Conservation (phyloP, 352 stramenopile species). For the Pythium folliculosum region DNA sequence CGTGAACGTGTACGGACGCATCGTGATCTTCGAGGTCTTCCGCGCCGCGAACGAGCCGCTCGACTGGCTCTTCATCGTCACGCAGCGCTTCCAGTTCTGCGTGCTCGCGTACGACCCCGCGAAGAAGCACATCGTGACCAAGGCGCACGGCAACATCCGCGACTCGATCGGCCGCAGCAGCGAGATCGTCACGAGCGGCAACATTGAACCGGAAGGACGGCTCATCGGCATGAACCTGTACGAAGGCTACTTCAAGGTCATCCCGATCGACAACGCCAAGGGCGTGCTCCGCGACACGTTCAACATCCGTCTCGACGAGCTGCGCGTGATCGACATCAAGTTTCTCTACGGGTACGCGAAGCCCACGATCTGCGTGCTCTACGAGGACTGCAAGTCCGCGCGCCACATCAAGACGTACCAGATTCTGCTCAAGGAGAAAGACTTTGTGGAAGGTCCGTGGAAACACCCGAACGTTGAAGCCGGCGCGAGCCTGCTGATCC, state of each 20-base stretch:
- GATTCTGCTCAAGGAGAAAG: constrained; percentile 89
- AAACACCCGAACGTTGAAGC: constrained; percentile 89
- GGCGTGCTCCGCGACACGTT: constrained; percentile 86
- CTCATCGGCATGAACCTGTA: constrained; percentile 92
- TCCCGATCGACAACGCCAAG: constrained; percentile 82
- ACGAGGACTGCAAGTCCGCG: constrained; percentile 89
- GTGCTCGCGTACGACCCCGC: constrained; percentile 81
- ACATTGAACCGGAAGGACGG: constrained; percentile 84
- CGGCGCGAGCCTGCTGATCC: constrained; percentile 87
- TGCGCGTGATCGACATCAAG: constrained; percentile 93
- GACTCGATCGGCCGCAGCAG: constrained; percentile 87
- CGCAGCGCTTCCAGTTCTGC: constrained; percentile 90
- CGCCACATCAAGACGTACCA: constrained; percentile 93
- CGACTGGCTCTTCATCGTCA: constrained; percentile 90
- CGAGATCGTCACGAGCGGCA: constrained; percentile 87
- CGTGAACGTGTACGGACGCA: constrained; percentile 85
- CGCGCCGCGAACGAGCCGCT: constrained; percentile 67
- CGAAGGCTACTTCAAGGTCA: constrained; percentile 91
- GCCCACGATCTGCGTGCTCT: constrained; percentile 91
- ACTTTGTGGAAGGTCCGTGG: constrained; percentile 89
- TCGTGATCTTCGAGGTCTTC: constrained; percentile 88
- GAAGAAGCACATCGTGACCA: constrained; percentile 77
- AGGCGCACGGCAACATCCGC: constrained; percentile 83
- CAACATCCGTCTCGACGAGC: constrained; percentile 93
- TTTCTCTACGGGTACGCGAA: constrained; percentile 90